phyloP scores from a whole-genome alignment of 2,329 filamentous ascomycete species.

The Aspergillus chevalieri region DNA sequence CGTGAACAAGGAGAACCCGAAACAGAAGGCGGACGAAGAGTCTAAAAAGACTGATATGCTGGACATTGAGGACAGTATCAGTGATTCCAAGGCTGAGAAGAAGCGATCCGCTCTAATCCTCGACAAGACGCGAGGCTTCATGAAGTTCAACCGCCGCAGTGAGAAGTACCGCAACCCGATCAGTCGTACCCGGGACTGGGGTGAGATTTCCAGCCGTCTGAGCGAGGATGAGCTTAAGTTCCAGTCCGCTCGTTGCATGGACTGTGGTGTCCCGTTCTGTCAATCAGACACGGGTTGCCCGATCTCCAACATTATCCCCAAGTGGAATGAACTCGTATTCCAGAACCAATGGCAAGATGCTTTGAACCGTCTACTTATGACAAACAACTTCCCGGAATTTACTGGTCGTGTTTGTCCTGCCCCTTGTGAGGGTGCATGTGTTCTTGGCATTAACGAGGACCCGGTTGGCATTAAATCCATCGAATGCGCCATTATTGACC shows the following conservation, averaged over 20 bases:
- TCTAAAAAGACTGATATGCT: slow-evolving; percentile 64
- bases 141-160: slow-evolving; percentile 87
- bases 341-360: slow-evolving; percentile 82
- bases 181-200: slow-evolving; percentile 86
- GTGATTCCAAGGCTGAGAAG: slow-evolving; percentile 79
- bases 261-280: slow-evolving; percentile 97
- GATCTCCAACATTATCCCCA: slow-evolving; percentile 95
- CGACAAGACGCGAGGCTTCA: slow-evolving; percentile 97
- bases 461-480: slow-evolving; percentile 98
- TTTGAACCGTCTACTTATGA: slow-evolving; percentile 85
- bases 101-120: slow-evolving; percentile 82
- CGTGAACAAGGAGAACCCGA: slow-evolving; percentile 49
- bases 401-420: slow-evolving; percentile 95
- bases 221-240: slow-evolving; percentile 95
- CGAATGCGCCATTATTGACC: slow-evolving; percentile 95
- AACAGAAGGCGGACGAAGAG: slow-evolving; percentile 53
- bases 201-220: slow-evolving; percentile 77
- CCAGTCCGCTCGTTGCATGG: slow-evolving; percentile 95
- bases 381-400: slow-evolving; percentile 98
- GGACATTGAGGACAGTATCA: slow-evolving; percentile 88
- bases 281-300: slow-evolving; percentile 94
- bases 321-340: slow-evolving; percentile 82
- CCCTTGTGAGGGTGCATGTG: slow-evolving; percentile 92
- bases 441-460: slow-evolving; percentile 93
- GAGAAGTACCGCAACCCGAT: slow-evolving; percentile 88